A percentile compares a stretch with the other conserved stretches of the same genome.
phyloP scores from a whole-genome alignment of 163 green algal genomes.

The Prototheca stagnorum region DNA sequence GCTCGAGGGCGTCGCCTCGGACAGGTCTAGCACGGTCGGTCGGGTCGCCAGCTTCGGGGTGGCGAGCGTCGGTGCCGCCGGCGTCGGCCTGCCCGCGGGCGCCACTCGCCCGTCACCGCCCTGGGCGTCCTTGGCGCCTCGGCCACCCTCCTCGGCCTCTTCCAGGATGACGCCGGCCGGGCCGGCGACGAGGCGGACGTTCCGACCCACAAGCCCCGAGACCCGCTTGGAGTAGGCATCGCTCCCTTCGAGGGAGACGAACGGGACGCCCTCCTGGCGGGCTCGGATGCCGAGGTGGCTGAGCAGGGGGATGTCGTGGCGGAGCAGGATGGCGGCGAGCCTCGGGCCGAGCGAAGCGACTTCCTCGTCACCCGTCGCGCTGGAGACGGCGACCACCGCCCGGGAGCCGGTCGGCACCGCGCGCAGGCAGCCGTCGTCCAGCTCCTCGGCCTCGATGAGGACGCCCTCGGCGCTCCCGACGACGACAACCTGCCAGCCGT shows the following conservation, averaged over 20 bases:
- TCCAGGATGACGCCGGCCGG: too few relatives aligned
- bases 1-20: too few relatives aligned
- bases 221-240: too few relatives aligned
- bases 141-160: too few relatives aligned
- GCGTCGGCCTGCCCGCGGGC: too few relatives aligned
- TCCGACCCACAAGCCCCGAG: constrained; percentile 23
- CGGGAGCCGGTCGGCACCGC: background rate
- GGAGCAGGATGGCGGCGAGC: constrained; percentile 60
- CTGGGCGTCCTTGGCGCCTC: too few relatives aligned
- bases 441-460: constrained; percentile 25
- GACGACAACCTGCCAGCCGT: constrained; percentile 76
- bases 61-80: too few relatives aligned
- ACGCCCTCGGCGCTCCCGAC: constrained; percentile 25
- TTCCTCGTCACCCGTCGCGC: constrained; percentile 74
- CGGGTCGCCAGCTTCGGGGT: too few relatives aligned
- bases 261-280: constrained; percentile 72
- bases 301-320: constrained; percentile 75
- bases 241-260: constrained; percentile 73
- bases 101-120: too few relatives aligned
- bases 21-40: too few relatives aligned
- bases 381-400: background rate
- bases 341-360: constrained; percentile 29
- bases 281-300: constrained; percentile 73
- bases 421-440: constrained; percentile 19
- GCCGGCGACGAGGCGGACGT: too few relatives aligned